Base-by-base conservation (phyloP, 768 basidiomycete species). In the Boletus pseudopeckii region DNA sequence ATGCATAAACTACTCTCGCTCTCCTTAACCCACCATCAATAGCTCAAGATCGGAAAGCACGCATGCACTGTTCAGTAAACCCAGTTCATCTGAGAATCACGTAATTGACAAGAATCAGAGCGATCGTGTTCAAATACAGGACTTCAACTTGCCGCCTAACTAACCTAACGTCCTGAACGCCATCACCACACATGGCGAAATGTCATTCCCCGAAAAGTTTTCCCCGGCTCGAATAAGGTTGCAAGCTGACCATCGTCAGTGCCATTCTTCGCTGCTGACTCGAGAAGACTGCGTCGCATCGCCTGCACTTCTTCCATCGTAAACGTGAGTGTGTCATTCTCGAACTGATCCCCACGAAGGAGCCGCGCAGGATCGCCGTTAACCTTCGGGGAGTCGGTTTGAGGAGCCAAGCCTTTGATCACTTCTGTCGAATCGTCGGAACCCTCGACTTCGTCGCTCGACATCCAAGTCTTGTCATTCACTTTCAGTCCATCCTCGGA, bases 151-250 rank as follows among this genome's bases (percentile, higher is more conserved):
- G 8, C 40, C 34, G 2, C 6, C 2, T 22, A 47, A 44, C 18
- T n/a, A 39, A 36, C 17, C 5, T 5, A 38, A 45, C 33, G n/a
- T 20, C 2, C 20, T 14, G 26, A 34, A 32, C 39, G 2, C 24
- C 22, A 48, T 69, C 34, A 68, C 66, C 66, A 67, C 33, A 60
- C 55, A 20, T 64, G 67, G 9, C 58, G 60, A 50, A 68, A 68
- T 4, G 39, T 10, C 59, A 48, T 59, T 26, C 67, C 66, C 14
- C 38, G 52, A 52, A 52, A 67, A 1, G 50, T 47, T 53, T 55
- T 63, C 38, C 65, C 63, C 5, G 58, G 41, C 26, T 68, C 54
- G 30, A 68, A 69, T 45, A 56, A 28, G 52, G 46, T 44, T 32
- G 60, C 52, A 42, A 67, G 53, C 46, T 51, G 57, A 26, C 52